phyloP scores from a whole-genome alignment of 345 rosid species.

The Linum usitatissimum region DNA sequence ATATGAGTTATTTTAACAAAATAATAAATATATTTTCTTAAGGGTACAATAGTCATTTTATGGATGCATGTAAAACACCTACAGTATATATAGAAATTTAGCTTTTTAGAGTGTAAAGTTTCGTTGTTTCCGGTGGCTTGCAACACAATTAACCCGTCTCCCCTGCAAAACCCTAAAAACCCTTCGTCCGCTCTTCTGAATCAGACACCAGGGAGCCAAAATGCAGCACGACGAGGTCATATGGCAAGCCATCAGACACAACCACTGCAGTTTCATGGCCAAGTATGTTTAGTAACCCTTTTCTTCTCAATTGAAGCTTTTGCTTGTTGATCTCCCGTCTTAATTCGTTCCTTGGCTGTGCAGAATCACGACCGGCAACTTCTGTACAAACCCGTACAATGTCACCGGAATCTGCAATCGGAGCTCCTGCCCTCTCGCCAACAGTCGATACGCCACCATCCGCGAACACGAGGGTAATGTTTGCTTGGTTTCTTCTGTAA shows the following conservation, averaged over 20 bases:
- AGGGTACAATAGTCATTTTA: no score
- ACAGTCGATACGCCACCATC: constrained; percentile 90
- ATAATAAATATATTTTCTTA: no score
- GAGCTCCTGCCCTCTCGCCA: constrained; percentile 95
- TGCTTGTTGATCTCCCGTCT: no score
- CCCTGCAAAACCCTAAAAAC: no score
- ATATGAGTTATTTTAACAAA: no score
- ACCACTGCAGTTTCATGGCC: constrained; percentile 95
- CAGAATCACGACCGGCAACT: constrained; percentile 76
- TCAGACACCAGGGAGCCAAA: constrained; percentile 1
- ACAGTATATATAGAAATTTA: no score
- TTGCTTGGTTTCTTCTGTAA: not conserved
- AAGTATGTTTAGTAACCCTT: constrained; percentile 45
- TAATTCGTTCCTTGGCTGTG: constrained; percentile 6
- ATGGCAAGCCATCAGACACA: constrained; percentile 96
- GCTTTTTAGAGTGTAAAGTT: no score
- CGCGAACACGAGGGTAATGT: constrained; percentile 73
- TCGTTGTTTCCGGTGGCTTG: no score
- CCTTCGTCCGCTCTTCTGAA: no score
- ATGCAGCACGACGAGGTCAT: constrained; percentile 98
- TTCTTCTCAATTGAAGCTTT: not conserved
- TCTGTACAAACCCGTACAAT: constrained; percentile 92
- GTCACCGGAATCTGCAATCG: constrained; percentile 88
- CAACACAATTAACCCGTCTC: no score
- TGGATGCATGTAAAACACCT: no score